phyloP scores from a whole-genome alignment of 495 filamentous ascomycete genomes.

The Poronia punctata region DNA sequence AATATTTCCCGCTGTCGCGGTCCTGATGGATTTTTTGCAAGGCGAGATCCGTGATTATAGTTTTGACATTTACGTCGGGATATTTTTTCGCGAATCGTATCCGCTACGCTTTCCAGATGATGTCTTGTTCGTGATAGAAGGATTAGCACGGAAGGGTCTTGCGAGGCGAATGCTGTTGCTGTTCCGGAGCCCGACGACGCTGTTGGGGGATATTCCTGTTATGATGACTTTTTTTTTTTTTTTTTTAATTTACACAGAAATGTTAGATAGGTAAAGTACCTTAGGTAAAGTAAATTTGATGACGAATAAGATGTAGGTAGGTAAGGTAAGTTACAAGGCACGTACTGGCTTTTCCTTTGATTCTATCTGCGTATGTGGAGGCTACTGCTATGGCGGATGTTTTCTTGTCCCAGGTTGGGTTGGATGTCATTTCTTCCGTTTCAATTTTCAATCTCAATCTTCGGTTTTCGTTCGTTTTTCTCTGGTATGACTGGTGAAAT shows the following conservation, averaged over 20 bases:
- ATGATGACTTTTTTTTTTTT: slow-evolving; percentile 40
- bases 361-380: slow-evolving; percentile 30
- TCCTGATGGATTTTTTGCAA: slow-evolving; percentile 40
- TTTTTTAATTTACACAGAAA: no score
- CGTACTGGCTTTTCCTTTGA: slow-evolving; percentile 31
- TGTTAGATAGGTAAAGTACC: no score
- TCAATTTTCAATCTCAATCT: no score
- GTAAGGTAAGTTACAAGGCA: no score
- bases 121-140: slow-evolving; percentile 46
- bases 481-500: no score
- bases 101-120: slow-evolving; percentile 43
- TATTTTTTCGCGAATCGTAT: slow-evolving; percentile 27
- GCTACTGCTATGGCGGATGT: slow-evolving; percentile 41
- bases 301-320: no score
- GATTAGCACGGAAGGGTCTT: slow-evolving; percentile 43
- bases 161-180: slow-evolving; percentile 46
- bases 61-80: slow-evolving; percentile 30
- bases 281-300: no score
- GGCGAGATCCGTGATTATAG: slow-evolving; percentile 39
- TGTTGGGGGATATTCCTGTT: slow-evolving; percentile 46
- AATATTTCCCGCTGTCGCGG: no score
- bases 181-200: slow-evolving; percentile 48
- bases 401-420: slow-evolving; percentile 35
- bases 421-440: slow-evolving; percentile 35
- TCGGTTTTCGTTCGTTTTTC: neutral